Conservation (phyloP, 2,329 filamentous ascomycete species). For the Drechslerella dactyloides region DNA sequence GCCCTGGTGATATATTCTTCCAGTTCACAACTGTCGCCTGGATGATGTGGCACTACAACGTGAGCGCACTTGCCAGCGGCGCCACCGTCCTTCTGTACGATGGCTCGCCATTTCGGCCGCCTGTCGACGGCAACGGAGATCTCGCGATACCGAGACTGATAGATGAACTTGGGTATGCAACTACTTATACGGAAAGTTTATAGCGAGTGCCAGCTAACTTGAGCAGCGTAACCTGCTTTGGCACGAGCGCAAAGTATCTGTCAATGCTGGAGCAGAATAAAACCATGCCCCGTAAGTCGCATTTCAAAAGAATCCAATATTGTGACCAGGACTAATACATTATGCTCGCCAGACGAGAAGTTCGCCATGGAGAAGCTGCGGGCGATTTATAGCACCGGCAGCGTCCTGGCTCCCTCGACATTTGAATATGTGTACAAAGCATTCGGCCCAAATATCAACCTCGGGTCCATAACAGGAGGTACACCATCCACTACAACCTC, state of each 20-base stretch:
- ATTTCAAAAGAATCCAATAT: slow-evolving; percentile 50
- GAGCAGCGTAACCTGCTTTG: slow-evolving; percentile 81
- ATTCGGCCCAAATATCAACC: slow-evolving; percentile 79
- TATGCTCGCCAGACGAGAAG: slow-evolving; percentile 54
- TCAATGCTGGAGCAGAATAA: slow-evolving; percentile 83
- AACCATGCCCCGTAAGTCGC: slow-evolving; percentile 65
- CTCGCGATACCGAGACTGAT: slow-evolving; percentile 83
- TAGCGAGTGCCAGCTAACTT: neutral
- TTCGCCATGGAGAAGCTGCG: slow-evolving; percentile 70
- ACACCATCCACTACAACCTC: neutral
- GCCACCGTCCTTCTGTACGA: slow-evolving; percentile 87
- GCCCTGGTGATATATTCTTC: slow-evolving; percentile 53
- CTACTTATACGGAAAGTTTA: too few species aligned
- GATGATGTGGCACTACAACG: slow-evolving; percentile 99
- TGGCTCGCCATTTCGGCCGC: slow-evolving; percentile 83
- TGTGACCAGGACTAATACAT: neutral
- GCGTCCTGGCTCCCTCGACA: slow-evolving; percentile 87
- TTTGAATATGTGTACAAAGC: slow-evolving; percentile 87
- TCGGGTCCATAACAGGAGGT: slow-evolving; percentile 88
- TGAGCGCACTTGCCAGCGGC: slow-evolving; percentile 82
- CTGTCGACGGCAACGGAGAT: slow-evolving; percentile 69
- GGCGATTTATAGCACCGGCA: slow-evolving; percentile 93
- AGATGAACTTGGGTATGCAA: slow-evolving; percentile 66
- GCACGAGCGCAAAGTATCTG: slow-evolving; percentile 92
- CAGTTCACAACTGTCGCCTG: slow-evolving; percentile 55